Conservation (phyloP, 2,329 filamentous ascomycete genomes). For the Aspergillus sp. region DNA sequence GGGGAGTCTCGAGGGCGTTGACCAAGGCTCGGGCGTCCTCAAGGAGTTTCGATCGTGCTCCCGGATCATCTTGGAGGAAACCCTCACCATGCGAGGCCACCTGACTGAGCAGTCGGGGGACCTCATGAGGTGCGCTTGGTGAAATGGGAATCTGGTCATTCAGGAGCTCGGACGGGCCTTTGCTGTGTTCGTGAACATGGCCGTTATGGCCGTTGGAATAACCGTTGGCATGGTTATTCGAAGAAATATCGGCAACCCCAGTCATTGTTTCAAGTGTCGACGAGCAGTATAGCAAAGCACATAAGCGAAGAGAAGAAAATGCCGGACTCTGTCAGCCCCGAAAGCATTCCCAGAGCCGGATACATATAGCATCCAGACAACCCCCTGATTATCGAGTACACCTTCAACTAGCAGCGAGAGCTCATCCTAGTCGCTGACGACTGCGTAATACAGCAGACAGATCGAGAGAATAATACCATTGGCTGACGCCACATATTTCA, state of each 20-base stretch:
- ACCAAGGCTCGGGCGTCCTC: conserved; percentile 20
- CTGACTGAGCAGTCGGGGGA: conserved; percentile 12
- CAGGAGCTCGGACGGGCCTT: background rate
- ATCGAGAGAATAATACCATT: too few relatives aligned
- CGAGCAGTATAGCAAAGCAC: background rate
- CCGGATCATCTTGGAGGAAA: conserved; percentile 6
- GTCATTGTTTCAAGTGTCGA: background rate
- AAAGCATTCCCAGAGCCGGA: too few relatives aligned
- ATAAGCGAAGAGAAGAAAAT: too few relatives aligned
- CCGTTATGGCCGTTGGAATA: background rate
- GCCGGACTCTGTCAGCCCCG: too few relatives aligned
- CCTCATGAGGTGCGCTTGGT: conserved; percentile 11
- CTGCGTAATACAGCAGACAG: too few relatives aligned
- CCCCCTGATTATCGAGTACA: too few relatives aligned
- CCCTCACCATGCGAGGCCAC: conserved; percentile 9
- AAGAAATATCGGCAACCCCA: background rate
- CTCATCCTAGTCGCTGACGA: too few relatives aligned
- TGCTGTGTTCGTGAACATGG: background rate
- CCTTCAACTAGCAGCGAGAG: too few relatives aligned
- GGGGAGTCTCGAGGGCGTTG: conserved; percentile 21
- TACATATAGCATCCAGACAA: too few relatives aligned
- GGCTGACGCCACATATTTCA: too few relatives aligned
- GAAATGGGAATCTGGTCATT: conserved; percentile 1
- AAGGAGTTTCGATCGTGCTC: conserved; percentile 14
- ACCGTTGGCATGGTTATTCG: background rate